phyloP scores from a whole-genome alignment of 495 filamentous ascomycete species.

The Penicillium diatomitis region DNA sequence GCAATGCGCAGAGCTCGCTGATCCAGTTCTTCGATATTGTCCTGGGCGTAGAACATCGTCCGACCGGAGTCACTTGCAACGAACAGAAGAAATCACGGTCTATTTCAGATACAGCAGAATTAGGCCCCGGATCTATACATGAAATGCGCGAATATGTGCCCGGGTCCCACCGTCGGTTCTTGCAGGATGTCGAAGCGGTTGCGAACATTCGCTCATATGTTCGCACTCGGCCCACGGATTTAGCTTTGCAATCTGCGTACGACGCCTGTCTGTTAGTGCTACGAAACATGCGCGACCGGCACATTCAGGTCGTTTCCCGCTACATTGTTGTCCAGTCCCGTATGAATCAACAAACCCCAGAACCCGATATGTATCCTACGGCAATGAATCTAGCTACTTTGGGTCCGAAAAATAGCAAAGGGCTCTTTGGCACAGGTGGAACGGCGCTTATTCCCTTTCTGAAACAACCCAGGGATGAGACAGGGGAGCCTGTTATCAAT shows the following conservation, averaged over 20 bases:
- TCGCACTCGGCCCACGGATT: constrained; percentile 50
- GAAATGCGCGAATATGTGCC: constrained; percentile 99
- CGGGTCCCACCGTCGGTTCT: constrained; percentile 79
- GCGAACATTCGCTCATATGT: constrained; percentile 88
- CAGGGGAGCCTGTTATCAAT: constrained; percentile 82
- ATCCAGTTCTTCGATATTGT: constrained; percentile 93
- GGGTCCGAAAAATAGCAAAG: constrained; percentile 37
- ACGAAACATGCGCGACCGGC: constrained; percentile 80
- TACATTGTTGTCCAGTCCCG: constrained; percentile 75
- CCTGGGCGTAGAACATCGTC: constrained; percentile 84
- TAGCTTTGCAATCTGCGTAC: constrained; percentile 65
- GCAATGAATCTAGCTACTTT: constrained; percentile 59
- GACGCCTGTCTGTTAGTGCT: constrained; percentile 90
- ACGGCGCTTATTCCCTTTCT: constrained; percentile 89
- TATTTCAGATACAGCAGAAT: constrained; percentile 9
- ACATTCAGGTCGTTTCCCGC: constrained; percentile 91
- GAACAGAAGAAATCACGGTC: constrained; percentile 2
- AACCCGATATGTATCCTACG: constrained; percentile 32
- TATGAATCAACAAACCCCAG: constrained; percentile 41
- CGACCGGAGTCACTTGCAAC: constrained; percentile 63
- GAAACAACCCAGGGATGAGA: constrained; percentile 93
- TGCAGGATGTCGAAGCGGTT: constrained; percentile 67
- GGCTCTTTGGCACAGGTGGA: constrained; percentile 82
- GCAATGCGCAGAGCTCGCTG: constrained; percentile 89
- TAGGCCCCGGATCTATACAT: constrained; percentile 78